Conservation (phyloP, 371 early-diverging fungal genomes). For the Mucor piriformis region DNA sequence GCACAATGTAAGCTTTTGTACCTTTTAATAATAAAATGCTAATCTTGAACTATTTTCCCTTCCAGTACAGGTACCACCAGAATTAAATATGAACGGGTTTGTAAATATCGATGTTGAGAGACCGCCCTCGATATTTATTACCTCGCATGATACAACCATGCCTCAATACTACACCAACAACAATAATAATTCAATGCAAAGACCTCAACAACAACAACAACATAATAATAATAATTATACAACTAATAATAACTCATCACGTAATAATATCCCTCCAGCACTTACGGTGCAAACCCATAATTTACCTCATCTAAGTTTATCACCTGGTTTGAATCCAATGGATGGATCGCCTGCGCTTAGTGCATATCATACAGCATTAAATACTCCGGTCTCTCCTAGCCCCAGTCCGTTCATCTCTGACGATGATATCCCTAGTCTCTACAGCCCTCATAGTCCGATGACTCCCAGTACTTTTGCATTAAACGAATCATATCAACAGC, state of each 20-base stretch:
- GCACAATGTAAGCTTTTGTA: slow-evolving; percentile 37
- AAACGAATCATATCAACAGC: slow-evolving; percentile 5
- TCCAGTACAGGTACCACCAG: slow-evolving; percentile 36
- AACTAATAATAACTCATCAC: neutral
- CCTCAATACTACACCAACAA: neutral
- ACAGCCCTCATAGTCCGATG: slow-evolving; percentile 25
- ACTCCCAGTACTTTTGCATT: slow-evolving; percentile 13
- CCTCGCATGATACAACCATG: slow-evolving; percentile 27
- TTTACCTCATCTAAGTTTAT: slow-evolving; percentile 14
- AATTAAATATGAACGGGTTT: slow-evolving; percentile 26
- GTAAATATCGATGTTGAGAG: slow-evolving; percentile 9
- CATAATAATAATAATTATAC: neutral
- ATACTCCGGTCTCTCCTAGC: slow-evolving; percentile 34
- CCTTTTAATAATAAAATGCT: too few relatives aligned
- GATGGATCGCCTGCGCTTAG: slow-evolving; percentile 30
- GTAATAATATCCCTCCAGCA: slow-evolving; percentile 6
- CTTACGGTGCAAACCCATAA: slow-evolving; percentile 37
- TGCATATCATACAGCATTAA: slow-evolving; percentile 38
- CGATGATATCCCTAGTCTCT: slow-evolving; percentile 31
- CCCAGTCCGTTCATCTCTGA: slow-evolving; percentile 33
- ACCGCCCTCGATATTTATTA: slow-evolving; percentile 37
- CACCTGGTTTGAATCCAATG: slow-evolving; percentile 10
- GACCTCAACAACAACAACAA: neutral
- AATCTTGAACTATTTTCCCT: too few relatives aligned
- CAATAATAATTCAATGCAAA: neutral